These are phyloP conservation scores for Kwoniella pini DNA, from an alignment of 768 basidiomycete species.

Conservation along the genomic window DNA sequence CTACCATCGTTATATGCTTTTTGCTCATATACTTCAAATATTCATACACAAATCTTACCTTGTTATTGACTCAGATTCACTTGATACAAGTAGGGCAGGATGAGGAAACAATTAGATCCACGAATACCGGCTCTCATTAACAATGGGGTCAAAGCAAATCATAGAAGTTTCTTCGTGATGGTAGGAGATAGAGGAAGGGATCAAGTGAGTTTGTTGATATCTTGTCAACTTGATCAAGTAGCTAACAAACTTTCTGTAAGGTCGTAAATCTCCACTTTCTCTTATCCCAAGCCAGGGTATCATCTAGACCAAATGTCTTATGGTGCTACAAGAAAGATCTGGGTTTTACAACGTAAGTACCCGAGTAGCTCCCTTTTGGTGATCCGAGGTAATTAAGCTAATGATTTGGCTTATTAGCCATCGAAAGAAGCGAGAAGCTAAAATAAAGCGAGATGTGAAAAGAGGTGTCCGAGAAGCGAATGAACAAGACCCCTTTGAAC, in stretches of 20 bases:
- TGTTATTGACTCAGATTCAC: not conserved
- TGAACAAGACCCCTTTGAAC: conserved; percentile 96
- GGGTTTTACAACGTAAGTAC: conserved; percentile 87
- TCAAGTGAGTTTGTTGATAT: conserved; percentile 64
- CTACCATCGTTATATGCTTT: conserved; percentile 1
- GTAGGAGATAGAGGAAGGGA: conserved; percentile 92
- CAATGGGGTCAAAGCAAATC: conserved; percentile 89
- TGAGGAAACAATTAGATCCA: conserved; percentile 69
- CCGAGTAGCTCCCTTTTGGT: too few relatives aligned
- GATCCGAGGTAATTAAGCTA: not conserved
- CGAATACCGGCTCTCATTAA: conserved; percentile 88
- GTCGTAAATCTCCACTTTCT: conserved; percentile 89
- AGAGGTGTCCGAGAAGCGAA: conserved; percentile 89
- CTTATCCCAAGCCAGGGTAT: conserved; percentile 85
- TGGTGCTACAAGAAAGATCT: conserved; percentile 99
- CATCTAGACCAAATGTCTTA: conserved; percentile 83
- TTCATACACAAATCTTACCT: not conserved
- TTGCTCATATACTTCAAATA: not conserved
- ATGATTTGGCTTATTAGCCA: conserved; percentile 60
- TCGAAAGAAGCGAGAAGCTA: conserved; percentile 93
- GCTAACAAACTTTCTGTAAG: not conserved
- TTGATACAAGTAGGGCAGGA: conserved; percentile 9
- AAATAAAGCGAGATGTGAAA: conserved; percentile 94
- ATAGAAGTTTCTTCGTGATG: conserved; percentile 91
- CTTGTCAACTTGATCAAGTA: not conserved